These are phyloP conservation scores for Fusarium pseudonygamai DNA, from an alignment of 2,329 filamentous ascomycete species.

Conservation along the genomic window DNA sequence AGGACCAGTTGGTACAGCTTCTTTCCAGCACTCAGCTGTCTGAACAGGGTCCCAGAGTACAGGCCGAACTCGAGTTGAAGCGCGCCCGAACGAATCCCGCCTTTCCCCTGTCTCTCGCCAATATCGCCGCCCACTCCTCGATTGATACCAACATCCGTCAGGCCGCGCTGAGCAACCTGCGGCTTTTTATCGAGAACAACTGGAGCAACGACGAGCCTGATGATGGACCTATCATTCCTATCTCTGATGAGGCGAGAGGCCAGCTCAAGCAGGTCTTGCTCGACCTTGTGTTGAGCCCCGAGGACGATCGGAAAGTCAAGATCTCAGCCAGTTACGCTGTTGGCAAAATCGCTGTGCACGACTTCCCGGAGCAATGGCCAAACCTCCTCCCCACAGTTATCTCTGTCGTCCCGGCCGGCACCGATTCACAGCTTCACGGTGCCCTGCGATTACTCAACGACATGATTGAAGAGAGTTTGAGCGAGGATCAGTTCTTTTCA, in stretches of 20 bases:
- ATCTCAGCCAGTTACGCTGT: conserved; percentile 82
- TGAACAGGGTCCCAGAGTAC: conserved; percentile 79
- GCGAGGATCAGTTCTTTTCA: conserved; percentile 92
- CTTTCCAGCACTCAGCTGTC: conserved; percentile 86
- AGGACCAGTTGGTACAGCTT: conserved; percentile 89
- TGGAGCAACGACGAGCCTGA: conserved; percentile 84
- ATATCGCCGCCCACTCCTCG: conserved; percentile 80
- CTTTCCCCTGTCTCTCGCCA: conserved; percentile 82
- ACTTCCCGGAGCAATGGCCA: conserved; percentile 98
- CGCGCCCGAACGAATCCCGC: conserved; percentile 73
- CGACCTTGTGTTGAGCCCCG: conserved; percentile 76
- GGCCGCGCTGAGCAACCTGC: conserved; percentile 80
- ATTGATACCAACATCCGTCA: conserved; percentile 82
- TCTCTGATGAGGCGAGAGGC: conserved; percentile 77
- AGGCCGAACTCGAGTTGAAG: conserved; percentile 85
- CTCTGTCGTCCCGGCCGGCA: conserved; percentile 77
- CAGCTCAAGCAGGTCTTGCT: conserved; percentile 79
- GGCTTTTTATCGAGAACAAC: conserved; percentile 83
- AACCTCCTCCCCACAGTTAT: conserved; percentile 83
- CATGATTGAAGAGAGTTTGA: conserved; percentile 91
- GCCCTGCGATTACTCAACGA: conserved; percentile 88
- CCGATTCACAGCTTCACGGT: conserved; percentile 85
- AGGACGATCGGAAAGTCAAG: conserved; percentile 87
- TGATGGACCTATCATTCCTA: conserved; percentile 67
- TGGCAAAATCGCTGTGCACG: conserved; percentile 91